Base-by-base conservation (phyloP, 2,329 filamentous ascomycete genomes). In the Talaromyces sp. region DNA sequence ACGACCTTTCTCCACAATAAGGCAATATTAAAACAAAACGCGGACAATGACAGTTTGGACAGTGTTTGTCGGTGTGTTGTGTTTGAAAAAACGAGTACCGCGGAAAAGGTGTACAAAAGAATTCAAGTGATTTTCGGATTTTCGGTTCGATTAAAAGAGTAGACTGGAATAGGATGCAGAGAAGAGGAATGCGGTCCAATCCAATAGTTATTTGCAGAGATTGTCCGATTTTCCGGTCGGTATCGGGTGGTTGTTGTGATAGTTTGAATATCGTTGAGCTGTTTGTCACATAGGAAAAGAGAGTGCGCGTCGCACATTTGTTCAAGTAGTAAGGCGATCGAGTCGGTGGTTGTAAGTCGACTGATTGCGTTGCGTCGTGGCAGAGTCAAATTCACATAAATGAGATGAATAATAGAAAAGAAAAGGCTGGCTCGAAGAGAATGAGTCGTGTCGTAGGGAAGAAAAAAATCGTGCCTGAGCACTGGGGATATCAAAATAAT, bases 401-500 rank as follows among this genome's bases (percentile, higher is more conserved):
- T n/a, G n/a, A 46, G 45, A 48, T 48, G 19, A 35, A 8, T 28
- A 28, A 28, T 28, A 35, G 17, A 21, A 28, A 40, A 40, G 22
- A 35, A 50, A 50, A 33, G 22, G 43, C 43, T 40, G 43, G 54
- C 43, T 56, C 35, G 52, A 59, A 60, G 37, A 63, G 56, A 36
- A 64, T 61, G 74, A 80, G 63, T 77, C 73, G 58, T 55, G 53
- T 57, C 45, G 53, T 52, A 53, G 36, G 36, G n/a, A 7, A 52
- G 33, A 8, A 6, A 25, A 37, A 9, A 52, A 37, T 13, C 13
- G 48, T 52, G 48, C 19, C 33, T 11, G 4, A 11, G 48, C 48
- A 52, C 48, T 39, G 11, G 6, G 37, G 19, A 15, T 37, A 52
- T 22, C 21, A 39, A 39, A 39, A 58, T 57, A 58, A 50, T 56